A percentile compares a stretch with the other conserved stretches of the same genome.
Conservation (phyloP, 305 asterid species). For the Rubia tinctorum region DNA sequence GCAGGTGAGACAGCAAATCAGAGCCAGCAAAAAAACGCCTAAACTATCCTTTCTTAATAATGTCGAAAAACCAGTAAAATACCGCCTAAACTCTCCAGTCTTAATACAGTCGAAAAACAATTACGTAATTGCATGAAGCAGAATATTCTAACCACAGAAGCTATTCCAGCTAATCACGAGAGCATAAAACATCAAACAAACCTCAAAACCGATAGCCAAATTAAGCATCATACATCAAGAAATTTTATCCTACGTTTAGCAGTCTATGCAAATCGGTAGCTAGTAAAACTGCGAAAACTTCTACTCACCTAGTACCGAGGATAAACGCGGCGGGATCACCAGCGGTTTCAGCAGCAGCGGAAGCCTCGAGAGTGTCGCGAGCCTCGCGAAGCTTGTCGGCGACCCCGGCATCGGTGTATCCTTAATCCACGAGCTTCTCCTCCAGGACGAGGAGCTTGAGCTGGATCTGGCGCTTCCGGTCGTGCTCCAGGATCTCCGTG, state of each 20-base stretch:
- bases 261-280: neutral
- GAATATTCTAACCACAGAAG: neutral
- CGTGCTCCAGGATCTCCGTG: slow-evolving; percentile 85
- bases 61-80: too few species aligned
- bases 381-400: slow-evolving; percentile 68
- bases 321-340: slow-evolving; percentile 24
- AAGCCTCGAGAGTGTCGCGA: slow-evolving; percentile 50
- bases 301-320: neutral
- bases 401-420: slow-evolving; percentile 75
- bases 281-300: neutral
- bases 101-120: too few species aligned
- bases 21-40: neutral
- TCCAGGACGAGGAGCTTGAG: slow-evolving; percentile 75
- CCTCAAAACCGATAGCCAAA: neutral
- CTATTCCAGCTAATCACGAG: neutral
- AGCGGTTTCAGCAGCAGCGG: slow-evolving; percentile 35
- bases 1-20: too few species aligned
- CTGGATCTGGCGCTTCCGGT: slow-evolving; percentile 82
- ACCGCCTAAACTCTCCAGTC: too few species aligned
- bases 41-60: neutral
- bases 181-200: neutral
- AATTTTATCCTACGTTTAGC: neutral
- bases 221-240: neutral
- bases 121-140: neutral
- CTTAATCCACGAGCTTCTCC: slow-evolving; percentile 78